Conservation (phyloP, 371 early-diverging fungal genomes). For the Mucor mucedo region DNA sequence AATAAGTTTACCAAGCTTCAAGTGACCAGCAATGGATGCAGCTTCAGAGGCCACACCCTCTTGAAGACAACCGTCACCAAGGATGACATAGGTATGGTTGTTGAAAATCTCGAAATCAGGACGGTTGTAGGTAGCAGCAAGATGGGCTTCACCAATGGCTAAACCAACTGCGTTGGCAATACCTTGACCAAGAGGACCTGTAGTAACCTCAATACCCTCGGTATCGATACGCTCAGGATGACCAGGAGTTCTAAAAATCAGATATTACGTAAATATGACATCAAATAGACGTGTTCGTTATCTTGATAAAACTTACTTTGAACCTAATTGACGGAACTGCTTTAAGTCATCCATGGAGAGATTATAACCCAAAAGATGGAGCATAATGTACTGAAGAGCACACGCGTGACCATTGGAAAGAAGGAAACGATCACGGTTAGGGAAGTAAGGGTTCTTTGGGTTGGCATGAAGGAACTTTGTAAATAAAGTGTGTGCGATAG, state of each 20-base stretch:
- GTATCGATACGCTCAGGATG: conserved; percentile 93
- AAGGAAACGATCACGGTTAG: conserved; percentile 97
- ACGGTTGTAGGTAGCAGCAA: conserved; percentile 91
- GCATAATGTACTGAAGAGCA: conserved; percentile 91
- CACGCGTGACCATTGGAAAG: conserved; percentile 99
- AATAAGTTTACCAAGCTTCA: conserved; percentile 94
- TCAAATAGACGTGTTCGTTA: conserved; percentile 6
- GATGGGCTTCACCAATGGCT: conserved; percentile 86
- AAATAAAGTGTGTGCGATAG: conserved; percentile 92
- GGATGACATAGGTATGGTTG: conserved; percentile 87
- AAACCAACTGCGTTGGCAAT: conserved; percentile 88
- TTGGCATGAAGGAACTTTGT: conserved; percentile 78
- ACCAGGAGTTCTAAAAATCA: conserved; percentile 79
- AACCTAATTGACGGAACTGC: conserved; percentile 88
- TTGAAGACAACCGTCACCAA: conserved; percentile 99
- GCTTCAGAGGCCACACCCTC: conserved; percentile 99
- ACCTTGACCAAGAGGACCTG: conserved; percentile 99
- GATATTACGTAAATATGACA: neutral
- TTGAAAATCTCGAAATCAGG: conserved; percentile 84
- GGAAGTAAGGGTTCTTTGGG: conserved; percentile 88
- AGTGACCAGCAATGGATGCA: conserved; percentile 92
- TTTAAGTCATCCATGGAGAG: conserved; percentile 93
- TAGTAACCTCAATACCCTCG: conserved; percentile 96
- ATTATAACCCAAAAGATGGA: conserved; percentile 91
- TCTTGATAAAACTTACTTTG: conserved; percentile 28